Base-by-base conservation (phyloP, 139 green algal genomes). In the Desmodesmus armatus region DNA sequence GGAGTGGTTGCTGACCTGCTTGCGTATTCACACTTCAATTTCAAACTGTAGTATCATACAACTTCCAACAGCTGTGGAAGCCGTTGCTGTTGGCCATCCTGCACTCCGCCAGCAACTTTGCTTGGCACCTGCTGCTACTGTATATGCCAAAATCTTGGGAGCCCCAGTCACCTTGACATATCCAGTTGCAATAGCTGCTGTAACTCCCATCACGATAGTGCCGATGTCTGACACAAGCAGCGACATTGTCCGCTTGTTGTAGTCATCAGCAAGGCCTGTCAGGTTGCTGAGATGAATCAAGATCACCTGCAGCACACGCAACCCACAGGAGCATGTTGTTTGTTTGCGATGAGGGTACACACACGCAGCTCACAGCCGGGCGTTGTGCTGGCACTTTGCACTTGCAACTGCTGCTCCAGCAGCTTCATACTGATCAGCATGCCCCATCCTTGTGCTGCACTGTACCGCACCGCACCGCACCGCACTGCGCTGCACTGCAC, bases 251-350 rank as follows among this genome's bases (percentile, higher is more conserved):
- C 86, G 81, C 33, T 76, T 85, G 67, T 69, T 88, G 73, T 90
- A 91, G 2, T 91, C 88, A 41, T 88, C 87, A 70, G 41, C 29
- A 85, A 93, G 51, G 23, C 90, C 90, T 35, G 90, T 93, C 1
- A 93, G 44, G 79, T 93, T 93, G 47, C 80, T 88, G 27, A 93
- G 80, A 55, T 91, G 87, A 62, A 93, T 93, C 0, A 93, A 79
- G n/a, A 93, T 89, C 23, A 93, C 89, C 89, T 90, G 85, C 65
- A 71, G 7, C 71, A 72, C 7, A 82, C 35, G 13, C 27, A 39
- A 19, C 5, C 9, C 19, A 29, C 31, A 43, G 51, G 73, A 79
- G 43, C 71, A 79, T 65, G 31, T n/a, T n/a, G n/a, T n/a, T n/a
- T n/a, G n/a, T n/a, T n/a, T n/a, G n/a, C n/a, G n/a, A n/a, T n/a